Evolutionary conservation across 768 basidiomycete species (phyloP), one percentile per base, ranked within the genome.

Genomic region (Pleurotus eryngii): DNA sequence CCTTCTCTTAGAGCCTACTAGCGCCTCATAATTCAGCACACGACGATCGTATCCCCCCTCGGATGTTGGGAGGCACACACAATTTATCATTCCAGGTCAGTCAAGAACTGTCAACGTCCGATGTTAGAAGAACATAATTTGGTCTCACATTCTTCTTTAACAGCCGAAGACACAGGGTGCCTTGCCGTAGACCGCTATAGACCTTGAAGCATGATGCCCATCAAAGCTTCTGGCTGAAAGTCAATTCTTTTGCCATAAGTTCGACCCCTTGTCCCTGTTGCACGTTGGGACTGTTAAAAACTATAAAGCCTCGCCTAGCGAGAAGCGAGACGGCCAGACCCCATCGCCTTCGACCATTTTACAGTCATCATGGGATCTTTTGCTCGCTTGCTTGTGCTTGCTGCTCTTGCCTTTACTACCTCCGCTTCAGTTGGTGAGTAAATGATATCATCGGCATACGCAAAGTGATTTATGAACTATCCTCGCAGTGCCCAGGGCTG

Each of bases 231-330:
- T 37, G 37, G 22, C 26, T 50, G 22, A 26, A 50, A 22, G 17
- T 18, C 39, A 53, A 39, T 53, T 53, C 51, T 53, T 53, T 27
- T 53, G 51, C 37, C 51, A 53, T 40, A 18, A 2, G 18, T 53
- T 18, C 9, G 37, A 18, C 49, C 38, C 51, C 51, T 53, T 53
- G 51, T 53, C 51, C 51, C 51, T 42, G 51, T 53, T 53, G 51
- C 51, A 53, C 51, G 51, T 53, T 53, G 51, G 51, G 24, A 24
- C 51, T 14, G 11, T 35, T 35, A 9, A 35, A 15, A 39, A 18
- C 27, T 53, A 53, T 53, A 53, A 53, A 53, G 38, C 17, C 20
- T 38, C 17, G 37, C 26, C 35, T 37, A 18, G n/a, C 38, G 22
- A 37, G 20, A 39, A 53, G 51, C 27, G n/a, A 37, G 37, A 26